Conservation (phyloP, 2,329 filamentous ascomycete species). For the Aureobasidium mangrovei region DNA sequence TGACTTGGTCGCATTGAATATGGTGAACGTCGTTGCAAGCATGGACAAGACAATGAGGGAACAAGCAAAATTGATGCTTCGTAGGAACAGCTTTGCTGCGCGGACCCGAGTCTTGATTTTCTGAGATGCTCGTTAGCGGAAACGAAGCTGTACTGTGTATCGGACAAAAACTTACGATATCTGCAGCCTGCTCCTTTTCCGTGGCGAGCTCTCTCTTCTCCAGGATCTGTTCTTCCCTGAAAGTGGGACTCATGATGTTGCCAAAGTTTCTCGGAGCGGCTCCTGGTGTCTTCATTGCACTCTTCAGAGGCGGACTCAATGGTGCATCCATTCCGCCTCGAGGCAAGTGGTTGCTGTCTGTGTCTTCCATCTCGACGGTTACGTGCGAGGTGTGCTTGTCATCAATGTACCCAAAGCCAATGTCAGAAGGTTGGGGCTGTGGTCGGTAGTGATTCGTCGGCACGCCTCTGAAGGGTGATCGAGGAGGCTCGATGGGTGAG, state of each 20-base stretch:
- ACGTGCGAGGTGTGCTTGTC: conserved; percentile 41
- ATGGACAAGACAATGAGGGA: conserved; percentile 89
- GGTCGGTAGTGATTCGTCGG: conserved; percentile 47
- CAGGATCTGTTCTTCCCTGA: conserved; percentile 74
- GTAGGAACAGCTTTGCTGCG: conserved; percentile 89
- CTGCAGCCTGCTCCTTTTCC: conserved; percentile 77
- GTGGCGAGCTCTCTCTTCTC: conserved; percentile 76
- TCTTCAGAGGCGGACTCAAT: conserved; percentile 69
- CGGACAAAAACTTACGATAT: conserved; percentile 61
- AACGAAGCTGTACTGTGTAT: background rate
- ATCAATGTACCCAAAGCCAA: conserved; percentile 86
- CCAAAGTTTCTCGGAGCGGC: conserved; percentile 56
- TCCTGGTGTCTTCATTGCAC: conserved; percentile 79
- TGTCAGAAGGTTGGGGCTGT: conserved; percentile 68
- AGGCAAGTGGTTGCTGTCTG: conserved; percentile 37
- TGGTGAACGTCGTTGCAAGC: conserved; percentile 75
- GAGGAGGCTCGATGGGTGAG: conserved; percentile 57
- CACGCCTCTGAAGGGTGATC: conserved; percentile 51
- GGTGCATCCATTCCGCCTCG: conserved; percentile 58
- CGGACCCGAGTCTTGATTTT: conserved; percentile 88
- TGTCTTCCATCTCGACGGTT: conserved; percentile 46
- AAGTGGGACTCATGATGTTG: conserved; percentile 84
- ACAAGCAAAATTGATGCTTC: conserved; percentile 93
- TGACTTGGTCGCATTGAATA: conserved; percentile 79
- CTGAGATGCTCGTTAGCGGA: conserved; percentile 38